phyloP scores from a whole-genome alignment of 2,329 filamentous ascomycete species.

The Diplodia scrobiculata region DNA sequence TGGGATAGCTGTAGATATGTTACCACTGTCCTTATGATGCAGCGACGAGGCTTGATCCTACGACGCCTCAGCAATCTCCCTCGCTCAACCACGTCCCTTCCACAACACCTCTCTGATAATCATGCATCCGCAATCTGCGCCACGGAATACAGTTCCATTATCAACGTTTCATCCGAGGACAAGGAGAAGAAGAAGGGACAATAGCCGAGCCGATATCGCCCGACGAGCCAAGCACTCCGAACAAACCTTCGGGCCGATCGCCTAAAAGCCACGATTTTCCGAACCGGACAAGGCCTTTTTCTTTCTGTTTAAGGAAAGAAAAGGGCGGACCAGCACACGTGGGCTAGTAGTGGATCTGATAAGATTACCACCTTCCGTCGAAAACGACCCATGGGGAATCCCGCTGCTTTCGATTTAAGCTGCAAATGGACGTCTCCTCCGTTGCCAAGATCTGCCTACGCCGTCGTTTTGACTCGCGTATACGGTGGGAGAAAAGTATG shows the following conservation, averaged over 20 bases:
- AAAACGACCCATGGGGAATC: not conserved
- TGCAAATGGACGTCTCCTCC: not conserved
- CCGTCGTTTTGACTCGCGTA: not conserved
- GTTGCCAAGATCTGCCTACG: not conserved
- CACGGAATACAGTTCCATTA: not conserved
- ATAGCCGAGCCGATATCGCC: slow-evolving; percentile 25
- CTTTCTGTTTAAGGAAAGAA: not conserved
- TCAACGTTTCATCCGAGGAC: not conserved
- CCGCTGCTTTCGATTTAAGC: not conserved
- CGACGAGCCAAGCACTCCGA: not conserved
- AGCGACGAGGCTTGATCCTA: not conserved
- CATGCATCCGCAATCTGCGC: not conserved
- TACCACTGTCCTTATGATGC: not conserved
- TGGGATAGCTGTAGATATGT: not conserved
- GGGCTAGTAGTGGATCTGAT: slow-evolving; percentile 20
- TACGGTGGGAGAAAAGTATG: not conserved
- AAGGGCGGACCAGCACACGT: not conserved
- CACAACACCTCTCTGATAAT: not conserved
- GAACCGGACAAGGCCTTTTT: not conserved
- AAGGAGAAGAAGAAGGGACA: not conserved
- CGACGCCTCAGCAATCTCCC: too few species aligned
- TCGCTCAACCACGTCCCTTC: not conserved
- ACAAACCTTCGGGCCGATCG: not conserved
- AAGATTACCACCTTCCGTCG: slow-evolving; percentile 11
- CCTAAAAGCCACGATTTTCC: not conserved